Conservation (phyloP, 2,329 filamentous ascomycete genomes). For the Trichoderma aggressivum region DNA sequence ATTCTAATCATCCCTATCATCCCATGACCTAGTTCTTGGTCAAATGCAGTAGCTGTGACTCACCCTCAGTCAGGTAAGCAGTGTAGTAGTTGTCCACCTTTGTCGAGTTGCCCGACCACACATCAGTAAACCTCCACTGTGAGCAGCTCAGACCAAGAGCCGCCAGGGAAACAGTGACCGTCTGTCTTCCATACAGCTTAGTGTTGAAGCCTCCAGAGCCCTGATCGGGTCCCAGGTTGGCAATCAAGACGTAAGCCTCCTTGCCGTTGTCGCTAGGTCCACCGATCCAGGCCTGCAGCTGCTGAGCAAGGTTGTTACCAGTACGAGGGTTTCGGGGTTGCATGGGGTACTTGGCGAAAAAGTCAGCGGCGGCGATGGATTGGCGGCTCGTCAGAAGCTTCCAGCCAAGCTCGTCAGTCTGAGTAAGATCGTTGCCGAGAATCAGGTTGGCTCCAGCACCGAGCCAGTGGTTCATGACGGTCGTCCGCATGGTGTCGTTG, state of each 20-base stretch:
- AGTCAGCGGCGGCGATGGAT: conserved; percentile 12
- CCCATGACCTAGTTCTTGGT: background rate
- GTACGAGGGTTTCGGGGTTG: conserved; percentile 19
- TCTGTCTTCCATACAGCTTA: conserved; percentile 1
- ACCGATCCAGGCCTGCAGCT: conserved; percentile 18
- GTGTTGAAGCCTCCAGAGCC: conserved; percentile 11
- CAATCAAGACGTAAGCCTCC: conserved; percentile 18
- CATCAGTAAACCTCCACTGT: conserved; percentile 11
- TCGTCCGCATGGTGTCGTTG: conserved; percentile 13
- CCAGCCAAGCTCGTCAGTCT: conserved; percentile 8
- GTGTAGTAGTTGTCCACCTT: conserved; percentile 9
- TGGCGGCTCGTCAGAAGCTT: conserved; percentile 12
- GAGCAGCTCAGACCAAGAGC: conserved; percentile 1
- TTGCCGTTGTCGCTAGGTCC: conserved; percentile 11
- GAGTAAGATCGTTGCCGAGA: conserved; percentile 7
- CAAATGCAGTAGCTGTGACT: conserved; percentile 14
- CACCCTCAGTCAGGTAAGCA: conserved; percentile 14
- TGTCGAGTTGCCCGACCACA: conserved; percentile 16
- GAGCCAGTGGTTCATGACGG: conserved; percentile 14
- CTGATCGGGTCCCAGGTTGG: conserved; percentile 16
- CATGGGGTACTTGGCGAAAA: conserved; percentile 20
- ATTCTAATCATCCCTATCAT: background rate
- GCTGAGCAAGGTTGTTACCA: conserved; percentile 16
- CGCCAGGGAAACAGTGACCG: conserved; percentile 11
- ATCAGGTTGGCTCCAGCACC: conserved; percentile 7